Percentiles rank a stretch among this genome's conserved stretches.
Evolutionary conservation across 169 alveolate species (phyloP).

Genomic region (Cryptosporidium felis): DNA sequence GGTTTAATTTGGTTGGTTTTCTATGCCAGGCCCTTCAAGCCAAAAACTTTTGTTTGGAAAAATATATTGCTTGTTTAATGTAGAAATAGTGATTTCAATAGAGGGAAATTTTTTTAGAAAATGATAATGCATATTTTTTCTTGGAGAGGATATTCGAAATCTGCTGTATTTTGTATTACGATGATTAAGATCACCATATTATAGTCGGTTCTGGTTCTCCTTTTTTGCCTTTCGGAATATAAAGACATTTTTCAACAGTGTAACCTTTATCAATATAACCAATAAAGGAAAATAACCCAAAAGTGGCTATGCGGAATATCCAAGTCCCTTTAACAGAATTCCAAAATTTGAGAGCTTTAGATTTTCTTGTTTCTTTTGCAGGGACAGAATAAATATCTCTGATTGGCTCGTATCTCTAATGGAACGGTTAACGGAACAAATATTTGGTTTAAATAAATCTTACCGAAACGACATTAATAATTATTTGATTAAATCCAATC

Average conservation of each 20-base stretch:
- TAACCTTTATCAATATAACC: conserved; percentile 68
- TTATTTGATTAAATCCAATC: conserved; percentile 48
- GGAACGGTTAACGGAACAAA: not conserved
- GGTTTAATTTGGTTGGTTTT: conserved; percentile 54
- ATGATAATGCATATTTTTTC: no score
- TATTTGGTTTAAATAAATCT: not conserved
- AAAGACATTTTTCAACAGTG: conserved; percentile 49
- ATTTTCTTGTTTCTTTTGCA: conserved; percentile 48
- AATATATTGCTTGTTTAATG: conserved; percentile 29
- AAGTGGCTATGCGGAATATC: conserved; percentile 47
- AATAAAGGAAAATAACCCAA: conserved; percentile 56
- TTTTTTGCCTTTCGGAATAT: conserved; percentile 37
- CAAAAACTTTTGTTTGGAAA: conserved; percentile 29
- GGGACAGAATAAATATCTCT: conserved; percentile 41
- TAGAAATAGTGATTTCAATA: no score
- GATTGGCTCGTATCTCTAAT: conserved; percentile 54
- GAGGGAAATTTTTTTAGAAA: no score
- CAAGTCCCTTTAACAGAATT: conserved; percentile 53
- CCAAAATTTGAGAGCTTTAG: conserved; percentile 54
- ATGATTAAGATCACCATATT: conserved; percentile 17
- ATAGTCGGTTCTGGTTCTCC: conserved; percentile 72
- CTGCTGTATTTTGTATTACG: not conserved
- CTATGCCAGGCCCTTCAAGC: conserved; percentile 40
- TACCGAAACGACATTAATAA: conserved; percentile 35
- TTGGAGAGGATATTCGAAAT: no score